phyloP scores from a whole-genome alignment of 78 protist species.

The Thecamonas trahens region DNA sequence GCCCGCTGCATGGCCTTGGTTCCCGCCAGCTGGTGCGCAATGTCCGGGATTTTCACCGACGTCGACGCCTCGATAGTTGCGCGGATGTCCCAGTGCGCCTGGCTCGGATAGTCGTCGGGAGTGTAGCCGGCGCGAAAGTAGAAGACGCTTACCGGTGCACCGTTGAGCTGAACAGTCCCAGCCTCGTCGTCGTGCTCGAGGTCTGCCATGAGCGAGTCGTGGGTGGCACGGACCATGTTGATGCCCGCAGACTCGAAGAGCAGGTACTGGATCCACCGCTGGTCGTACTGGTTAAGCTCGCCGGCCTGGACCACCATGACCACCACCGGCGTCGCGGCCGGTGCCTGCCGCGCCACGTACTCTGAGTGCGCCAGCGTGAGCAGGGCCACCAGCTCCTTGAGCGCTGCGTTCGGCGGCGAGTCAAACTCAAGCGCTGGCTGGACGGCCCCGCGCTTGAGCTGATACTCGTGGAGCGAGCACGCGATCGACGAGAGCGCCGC shows the following conservation, averaged over 20 bases:
- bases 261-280: slow-evolving; percentile 36
- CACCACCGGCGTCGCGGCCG: slow-evolving; percentile 20
- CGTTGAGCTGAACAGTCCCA: too few relatives aligned
- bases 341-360: not conserved
- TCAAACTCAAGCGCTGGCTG: slow-evolving; percentile 2
- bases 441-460: not conserved
- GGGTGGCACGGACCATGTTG: slow-evolving; percentile 29
- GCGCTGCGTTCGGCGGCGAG: not conserved
- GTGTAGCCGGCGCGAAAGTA: slow-evolving; percentile 88
- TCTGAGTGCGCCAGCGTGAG: not conserved
- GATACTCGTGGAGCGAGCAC: slow-evolving; percentile 44
- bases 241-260: slow-evolving; percentile 11
- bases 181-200: too few relatives aligned
- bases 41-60: slow-evolving; percentile 80
- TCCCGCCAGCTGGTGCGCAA: slow-evolving; percentile 79
- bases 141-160: slow-evolving; percentile 41
- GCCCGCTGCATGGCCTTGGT: slow-evolving; percentile 84
- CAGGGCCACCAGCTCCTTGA: not conserved
- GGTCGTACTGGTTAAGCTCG: slow-evolving; percentile 72
- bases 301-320: slow-evolving; percentile 60
- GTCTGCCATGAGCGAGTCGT: not conserved
- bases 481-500: slow-evolving; percentile 35
- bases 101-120: slow-evolving; percentile 74
- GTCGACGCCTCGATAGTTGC: slow-evolving; percentile 48
- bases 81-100: slow-evolving; percentile 76